Evolutionary conservation across 192 early-diverging fungal species (phyloP).

Genomic region (Dissophora ornata): DNA sequence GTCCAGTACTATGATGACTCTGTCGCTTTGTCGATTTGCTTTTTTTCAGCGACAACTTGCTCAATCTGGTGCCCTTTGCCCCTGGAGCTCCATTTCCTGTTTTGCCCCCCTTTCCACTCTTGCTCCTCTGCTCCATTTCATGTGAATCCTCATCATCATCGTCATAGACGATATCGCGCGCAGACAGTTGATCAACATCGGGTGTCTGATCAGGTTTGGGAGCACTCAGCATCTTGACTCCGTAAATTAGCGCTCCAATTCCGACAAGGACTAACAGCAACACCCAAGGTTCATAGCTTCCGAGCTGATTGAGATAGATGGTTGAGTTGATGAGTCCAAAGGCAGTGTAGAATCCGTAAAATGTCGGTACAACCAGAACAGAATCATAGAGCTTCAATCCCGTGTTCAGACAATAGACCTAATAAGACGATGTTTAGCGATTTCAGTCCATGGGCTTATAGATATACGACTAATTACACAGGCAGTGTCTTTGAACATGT

Average conservation of each 20-base stretch:
- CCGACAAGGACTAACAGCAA: slow-evolving; percentile 61
- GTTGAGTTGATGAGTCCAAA: slow-evolving; percentile 69
- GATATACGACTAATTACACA: too few species aligned
- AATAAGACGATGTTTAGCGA: background rate
- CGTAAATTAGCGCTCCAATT: slow-evolving; percentile 64
- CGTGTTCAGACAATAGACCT: slow-evolving; percentile 71
- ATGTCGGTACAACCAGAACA: slow-evolving; percentile 68
- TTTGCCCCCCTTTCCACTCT: slow-evolving; percentile 7
- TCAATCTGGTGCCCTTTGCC: slow-evolving; percentile 1
- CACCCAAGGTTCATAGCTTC: slow-evolving; percentile 61
- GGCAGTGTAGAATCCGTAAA: slow-evolving; percentile 68
- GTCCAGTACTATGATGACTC: slow-evolving; percentile 15
- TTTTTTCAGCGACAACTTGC: slow-evolving; percentile 22
- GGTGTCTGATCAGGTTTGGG: slow-evolving; percentile 48
- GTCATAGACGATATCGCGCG: slow-evolving; percentile 5
- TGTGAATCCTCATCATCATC: slow-evolving; percentile 27
- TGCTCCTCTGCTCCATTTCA: slow-evolving; percentile 24
- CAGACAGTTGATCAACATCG: background rate
- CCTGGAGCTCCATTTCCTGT: slow-evolving; percentile 3
- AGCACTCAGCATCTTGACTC: slow-evolving; percentile 62
- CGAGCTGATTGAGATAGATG: slow-evolving; percentile 67
- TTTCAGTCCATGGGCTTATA: background rate
- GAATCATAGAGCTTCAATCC: slow-evolving; percentile 67
- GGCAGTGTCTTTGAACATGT: too few species aligned
- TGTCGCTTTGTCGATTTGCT: slow-evolving; percentile 22